Evolutionary conservation across 2,329 filamentous ascomycete genomes (phyloP).

Genomic region (Fusarium citri): DNA sequence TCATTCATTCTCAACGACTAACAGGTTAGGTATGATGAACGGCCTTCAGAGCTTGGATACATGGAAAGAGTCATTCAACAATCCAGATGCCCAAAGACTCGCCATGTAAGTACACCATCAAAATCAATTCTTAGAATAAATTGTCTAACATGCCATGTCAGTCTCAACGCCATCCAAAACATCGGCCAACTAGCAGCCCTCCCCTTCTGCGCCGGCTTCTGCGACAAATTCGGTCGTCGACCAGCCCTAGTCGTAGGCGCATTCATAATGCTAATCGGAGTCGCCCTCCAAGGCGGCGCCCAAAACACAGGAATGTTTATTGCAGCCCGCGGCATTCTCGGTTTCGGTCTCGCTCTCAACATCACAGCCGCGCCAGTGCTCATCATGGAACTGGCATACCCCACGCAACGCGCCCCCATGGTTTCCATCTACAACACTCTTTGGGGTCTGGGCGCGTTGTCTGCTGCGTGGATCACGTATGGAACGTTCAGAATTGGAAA

Average conservation of each 20-base stretch:
- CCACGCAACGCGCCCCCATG: slow-evolving; percentile 19
- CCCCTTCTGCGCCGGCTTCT: slow-evolving; percentile 19
- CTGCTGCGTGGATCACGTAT: slow-evolving; percentile 17
- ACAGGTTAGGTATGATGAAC: slow-evolving; percentile 13
- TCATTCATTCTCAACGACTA: rapidly evolving
- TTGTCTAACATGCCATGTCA: rapidly evolving
- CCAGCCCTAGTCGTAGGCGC: slow-evolving; percentile 6
- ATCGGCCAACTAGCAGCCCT: slow-evolving; percentile 19
- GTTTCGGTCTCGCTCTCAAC: slow-evolving; percentile 10
- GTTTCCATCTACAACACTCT: slow-evolving; percentile 24
- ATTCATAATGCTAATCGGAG: slow-evolving; percentile 14
- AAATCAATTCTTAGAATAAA: rapidly evolving
- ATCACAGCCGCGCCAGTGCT: slow-evolving; percentile 16
- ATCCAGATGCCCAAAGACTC: slow-evolving; percentile 9
- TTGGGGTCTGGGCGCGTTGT: slow-evolving; percentile 14
- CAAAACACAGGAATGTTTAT: slow-evolving; percentile 22
- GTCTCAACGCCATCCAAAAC: slow-evolving; percentile 20
- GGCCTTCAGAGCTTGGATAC: slow-evolving; percentile 15
- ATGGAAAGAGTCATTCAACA: slow-evolving; percentile 13
- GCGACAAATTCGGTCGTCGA: slow-evolving; percentile 11
- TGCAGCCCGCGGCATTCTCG: slow-evolving; percentile 14
- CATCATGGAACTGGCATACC: slow-evolving; percentile 20
- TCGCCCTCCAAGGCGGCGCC: slow-evolving; percentile 16
- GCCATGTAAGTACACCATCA: slow-evolving; percentile 8
- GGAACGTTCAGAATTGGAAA: slow-evolving; percentile 18